These are phyloP conservation scores for Waltiozyma sp. DNA, from an alignment of 1,139 yeast species.

Conservation along the genomic window DNA sequence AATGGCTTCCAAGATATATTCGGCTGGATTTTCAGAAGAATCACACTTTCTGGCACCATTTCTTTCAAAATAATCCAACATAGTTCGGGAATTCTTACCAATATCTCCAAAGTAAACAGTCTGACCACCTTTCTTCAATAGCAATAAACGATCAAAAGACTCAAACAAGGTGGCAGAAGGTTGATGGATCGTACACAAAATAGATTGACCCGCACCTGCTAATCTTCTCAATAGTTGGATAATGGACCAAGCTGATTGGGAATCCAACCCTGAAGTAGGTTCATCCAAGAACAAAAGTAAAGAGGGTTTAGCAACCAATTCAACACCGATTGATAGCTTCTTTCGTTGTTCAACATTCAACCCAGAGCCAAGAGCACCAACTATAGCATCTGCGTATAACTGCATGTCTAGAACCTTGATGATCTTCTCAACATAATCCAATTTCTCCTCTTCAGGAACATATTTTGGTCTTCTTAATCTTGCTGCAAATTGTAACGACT, in stretches of 20 bases:
- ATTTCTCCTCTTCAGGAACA: conserved; percentile 41
- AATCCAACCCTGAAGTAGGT: conserved; percentile 81
- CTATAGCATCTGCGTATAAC: conserved; percentile 59
- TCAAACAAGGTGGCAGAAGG: conserved; percentile 60
- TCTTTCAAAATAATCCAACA: conserved; percentile 40
- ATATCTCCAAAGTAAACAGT: conserved; percentile 1
- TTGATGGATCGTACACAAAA: conserved; percentile 76
- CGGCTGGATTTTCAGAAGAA: conserved; percentile 43
- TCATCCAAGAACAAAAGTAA: conserved; percentile 52
- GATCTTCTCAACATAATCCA: conserved; percentile 54
- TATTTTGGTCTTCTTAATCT: conserved; percentile 48
- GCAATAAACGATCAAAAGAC: conserved; percentile 53
- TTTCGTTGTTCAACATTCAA: conserved; percentile 68
- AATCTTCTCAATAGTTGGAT: conserved; percentile 47
- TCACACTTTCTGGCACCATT: conserved; percentile 33
- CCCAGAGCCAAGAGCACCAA: conserved; percentile 58
- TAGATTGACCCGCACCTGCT: conserved; percentile 47
- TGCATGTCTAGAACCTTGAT: conserved; percentile 53
- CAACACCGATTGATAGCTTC: conserved; percentile 69
- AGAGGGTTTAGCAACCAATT: conserved; percentile 70
- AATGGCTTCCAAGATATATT: conserved; percentile 47
- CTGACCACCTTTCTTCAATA: conserved; percentile 50
- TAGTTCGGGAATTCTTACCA: conserved; percentile 24
- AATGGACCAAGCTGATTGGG: conserved; percentile 60
- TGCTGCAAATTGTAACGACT: conserved; percentile 58